Conservation (phyloP, 257 asterid genomes). For the Solanum raphanifolium region DNA sequence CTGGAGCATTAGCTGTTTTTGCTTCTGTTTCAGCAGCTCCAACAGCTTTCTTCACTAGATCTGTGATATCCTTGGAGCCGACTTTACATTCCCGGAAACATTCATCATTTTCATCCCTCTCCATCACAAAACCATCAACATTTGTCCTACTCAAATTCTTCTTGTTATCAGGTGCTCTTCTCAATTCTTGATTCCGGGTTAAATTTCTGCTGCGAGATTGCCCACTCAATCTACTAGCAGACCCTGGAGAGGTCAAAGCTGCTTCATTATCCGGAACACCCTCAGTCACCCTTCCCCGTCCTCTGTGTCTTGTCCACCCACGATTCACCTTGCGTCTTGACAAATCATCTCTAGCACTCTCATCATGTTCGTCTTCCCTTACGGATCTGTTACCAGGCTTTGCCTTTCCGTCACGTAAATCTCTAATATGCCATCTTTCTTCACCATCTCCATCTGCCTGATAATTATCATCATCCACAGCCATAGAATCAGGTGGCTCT, state of each 20-base stretch:
- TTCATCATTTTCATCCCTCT: constrained; percentile 81
- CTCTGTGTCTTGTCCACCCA: constrained; percentile 46
- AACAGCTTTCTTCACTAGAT: constrained; percentile 80
- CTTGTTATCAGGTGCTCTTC: constrained; percentile 42
- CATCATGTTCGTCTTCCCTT: constrained; percentile 77
- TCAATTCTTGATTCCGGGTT: constrained; percentile 39
- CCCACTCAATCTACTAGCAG: constrained; percentile 61
- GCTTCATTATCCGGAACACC: constrained; percentile 60
- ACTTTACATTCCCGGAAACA: constrained; percentile 78
- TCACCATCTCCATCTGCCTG: constrained; percentile 56
- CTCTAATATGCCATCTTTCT: constrained; percentile 42
- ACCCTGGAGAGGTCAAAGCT: constrained; percentile 54
- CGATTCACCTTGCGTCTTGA: constrained; percentile 57
- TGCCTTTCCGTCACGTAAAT: constrained; percentile 44
- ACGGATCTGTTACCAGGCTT: constrained; percentile 47
- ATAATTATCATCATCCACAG: constrained; percentile 33
- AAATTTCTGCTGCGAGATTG: constrained; percentile 46
- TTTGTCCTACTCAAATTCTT: constrained; percentile 25
- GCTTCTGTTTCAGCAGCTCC: constrained; percentile 98
- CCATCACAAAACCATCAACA: constrained; percentile 31
- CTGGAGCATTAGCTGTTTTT: constrained; percentile 83
- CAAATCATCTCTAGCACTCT: constrained; percentile 55
- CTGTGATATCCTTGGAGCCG: constrained; percentile 70
- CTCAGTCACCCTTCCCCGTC: constrained; percentile 59
- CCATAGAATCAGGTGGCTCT: constrained; percentile 40